Base-by-base conservation (phyloP, 257 asterid genomes). In the Ophiorrhiza pumila region DNA sequence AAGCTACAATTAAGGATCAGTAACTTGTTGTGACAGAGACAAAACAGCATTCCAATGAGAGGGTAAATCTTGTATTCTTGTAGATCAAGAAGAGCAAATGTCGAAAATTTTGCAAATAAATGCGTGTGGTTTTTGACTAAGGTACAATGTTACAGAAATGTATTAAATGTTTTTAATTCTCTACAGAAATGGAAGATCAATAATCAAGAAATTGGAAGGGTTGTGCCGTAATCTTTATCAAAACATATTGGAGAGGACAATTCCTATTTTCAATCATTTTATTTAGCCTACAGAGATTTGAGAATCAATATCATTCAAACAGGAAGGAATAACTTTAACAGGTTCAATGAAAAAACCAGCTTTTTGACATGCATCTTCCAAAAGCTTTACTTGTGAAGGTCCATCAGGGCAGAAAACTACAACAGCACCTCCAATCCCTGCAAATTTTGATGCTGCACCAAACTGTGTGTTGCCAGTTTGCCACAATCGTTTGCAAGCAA, bases 351-450 rank as follows among this genome's bases (percentile, higher is more conserved):
- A 65, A 75, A 93, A 93, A 70, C 97, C 96, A 64, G 88, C 87
- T n/a, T 56, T 73, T 46, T 72, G 74, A 76, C 96, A 89, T 13
- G 80, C 94, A n/a, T 89, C 92, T 76, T 91, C 91, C 78, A 93
- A 57, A 56, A 76, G 83, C 76, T 83, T 78, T 20, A 80, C 96
- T 79, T 91, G 97, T 14, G 92, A 80, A 53, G 89, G 78, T 6
- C 97, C 97, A 25, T 87, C 80, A 0, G 97, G 96, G 71, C 98
- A 93, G 82, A 79, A 87, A 17, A 81, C 98, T 6, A 91, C 86
- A 9, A 84, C 96, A 2, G 97, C 97, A 0, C 98, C 98, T 62
- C 97, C 98, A 56, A 96, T 91, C 1, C 97, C 97, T 0, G 97
- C 91, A 77, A 91, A 91, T 80, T 93, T 93, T 34, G 97, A 87